A percentile compares a stretch with the other conserved stretches of the same genome.
These are phyloP conservation scores for Wickerhamiella sergipiensis DNA, from an alignment of 805 yeast species.

Conservation along the genomic window DNA sequence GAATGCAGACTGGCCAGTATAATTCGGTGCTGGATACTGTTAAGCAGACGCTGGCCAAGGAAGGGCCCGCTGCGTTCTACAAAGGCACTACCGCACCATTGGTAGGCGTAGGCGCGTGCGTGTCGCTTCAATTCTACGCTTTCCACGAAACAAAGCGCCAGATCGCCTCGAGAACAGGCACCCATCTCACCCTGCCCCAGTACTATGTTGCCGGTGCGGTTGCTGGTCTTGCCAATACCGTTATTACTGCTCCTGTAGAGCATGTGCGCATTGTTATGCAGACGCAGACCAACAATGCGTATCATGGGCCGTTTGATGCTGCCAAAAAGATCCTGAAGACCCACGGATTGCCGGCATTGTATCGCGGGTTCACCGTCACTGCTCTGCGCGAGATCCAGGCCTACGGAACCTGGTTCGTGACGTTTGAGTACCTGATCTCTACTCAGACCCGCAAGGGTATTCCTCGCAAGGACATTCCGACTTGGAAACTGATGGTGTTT, in stretches of 20 bases:
- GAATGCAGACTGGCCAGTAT: constrained; percentile 57
- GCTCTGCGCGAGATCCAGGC: constrained; percentile 52
- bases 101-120: constrained; percentile 57
- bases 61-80: constrained; percentile 50
- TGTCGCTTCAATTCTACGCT: constrained; percentile 55
- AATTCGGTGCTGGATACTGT: constrained; percentile 38
- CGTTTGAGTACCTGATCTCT: constrained; percentile 43
- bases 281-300: constrained; percentile 27
- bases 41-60: constrained; percentile 39
- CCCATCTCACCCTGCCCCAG: constrained; percentile 35
- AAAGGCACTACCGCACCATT: constrained; percentile 60
- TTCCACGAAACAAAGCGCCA: constrained; percentile 58
- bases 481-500: constrained; percentile 40
- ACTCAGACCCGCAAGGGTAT: constrained; percentile 12
- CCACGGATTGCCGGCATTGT: constrained; percentile 37
- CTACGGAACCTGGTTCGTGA: constrained; percentile 60
- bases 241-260: constrained; percentile 52
- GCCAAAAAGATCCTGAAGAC: constrained; percentile 30
- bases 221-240: constrained; percentile 54
- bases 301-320: constrained; percentile 32
- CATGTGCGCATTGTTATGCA: constrained; percentile 52
- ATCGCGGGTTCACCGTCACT: constrained; percentile 43
- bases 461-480: constrained; percentile 35
- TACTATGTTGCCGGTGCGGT: constrained; percentile 49
- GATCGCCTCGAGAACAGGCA: constrained; percentile 16